Conservation (phyloP, 148 eudicot species). For the Rhododendron ovatum region DNA sequence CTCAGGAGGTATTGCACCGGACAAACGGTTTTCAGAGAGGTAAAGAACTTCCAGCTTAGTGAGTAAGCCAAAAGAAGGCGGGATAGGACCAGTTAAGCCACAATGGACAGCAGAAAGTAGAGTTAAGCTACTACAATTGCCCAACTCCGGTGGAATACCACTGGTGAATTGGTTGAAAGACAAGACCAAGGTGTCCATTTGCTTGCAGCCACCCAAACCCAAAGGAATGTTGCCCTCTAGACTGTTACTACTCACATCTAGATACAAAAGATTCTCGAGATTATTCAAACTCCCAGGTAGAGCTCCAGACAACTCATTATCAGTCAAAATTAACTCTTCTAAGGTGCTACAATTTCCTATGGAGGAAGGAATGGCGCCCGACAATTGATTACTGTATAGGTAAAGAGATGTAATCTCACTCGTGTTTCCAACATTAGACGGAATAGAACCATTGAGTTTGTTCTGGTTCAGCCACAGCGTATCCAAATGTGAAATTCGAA, state of each 20-base stretch:
- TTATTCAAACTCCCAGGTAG: conserved; percentile 49
- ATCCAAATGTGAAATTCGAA: conserved; percentile 22
- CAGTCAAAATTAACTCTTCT: conserved; percentile 28
- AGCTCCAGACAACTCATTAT: conserved; percentile 44
- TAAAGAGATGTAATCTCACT: conserved; percentile 30
- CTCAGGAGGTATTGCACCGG: conserved; percentile 67
- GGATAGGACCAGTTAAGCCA: conserved; percentile 57
- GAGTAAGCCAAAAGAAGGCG: conserved; percentile 58
- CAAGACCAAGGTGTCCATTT: conserved; percentile 35
- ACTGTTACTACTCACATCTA: conserved; percentile 38
- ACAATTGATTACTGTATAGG: conserved; percentile 36
- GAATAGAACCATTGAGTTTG: conserved; percentile 58
- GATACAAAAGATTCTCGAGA: conserved; percentile 33
- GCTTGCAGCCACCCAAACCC: conserved; percentile 39
- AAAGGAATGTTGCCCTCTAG: conserved; percentile 52
- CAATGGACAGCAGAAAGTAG: conserved; percentile 39
- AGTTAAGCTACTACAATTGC: conserved; percentile 53
- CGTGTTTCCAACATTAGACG: conserved; percentile 49
- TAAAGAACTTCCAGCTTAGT: conserved; percentile 33
- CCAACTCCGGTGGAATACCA: conserved; percentile 42
- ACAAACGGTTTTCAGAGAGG: conserved; percentile 43
- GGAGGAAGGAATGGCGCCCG: conserved; percentile 56
- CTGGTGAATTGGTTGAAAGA: conserved; percentile 51
- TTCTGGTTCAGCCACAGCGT: conserved; percentile 34
- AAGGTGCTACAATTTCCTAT: conserved; percentile 52